Base-by-base conservation (phyloP, 768 basidiomycete genomes). In the Suillus weaverae region DNA sequence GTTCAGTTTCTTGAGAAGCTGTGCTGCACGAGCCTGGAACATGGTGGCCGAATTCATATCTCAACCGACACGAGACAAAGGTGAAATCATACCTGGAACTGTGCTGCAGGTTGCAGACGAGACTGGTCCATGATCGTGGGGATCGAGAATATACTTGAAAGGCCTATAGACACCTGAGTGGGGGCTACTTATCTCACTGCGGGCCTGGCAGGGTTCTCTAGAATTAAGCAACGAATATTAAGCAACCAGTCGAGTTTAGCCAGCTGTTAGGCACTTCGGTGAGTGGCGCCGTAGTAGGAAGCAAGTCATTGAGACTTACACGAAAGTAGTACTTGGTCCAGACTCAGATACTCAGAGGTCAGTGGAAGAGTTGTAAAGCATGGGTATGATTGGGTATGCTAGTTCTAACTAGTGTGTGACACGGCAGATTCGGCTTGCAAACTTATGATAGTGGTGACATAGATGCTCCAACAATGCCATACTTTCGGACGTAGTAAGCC, bases 1-100 rank as follows among this genome's bases (percentile, higher is more conserved):
- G 32, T 74, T 72, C 55, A 70, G 78, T 70, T 69, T 81, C 77
- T 69, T 84, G 74, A 69, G 76, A 62, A 72, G 84, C 68, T 72
- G 77, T 73, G 75, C 72, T 74, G 63, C 79, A 60, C 79, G 80
- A 64, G 67, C 66, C 73, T 73, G 26, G 14, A 63, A 57, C 62
- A 20, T 33, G 11, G 36, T 53, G 60, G 26, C 56, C 62, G 33
- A 30, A 69, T 51, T 57, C 18, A 4, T 32, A 55, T 71, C 71
- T 60, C 4, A 62, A 77, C 69, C 53, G 22, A 2, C 63, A 62
- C 64, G 61, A 51, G 14, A 44, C 22, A 53, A 38, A 32, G 39
- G 43, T 20, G 35, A 30, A 2, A 43, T 55, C 74, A 63, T 72
- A 79, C 76, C 73, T 76, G 72, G 57, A 76, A 69, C 14, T 67